A percentile compares a stretch with the other conserved stretches of the same genome.
phyloP scores from a whole-genome alignment of 2,329 filamentous ascomycete genomes.

The Clonostachys byssicola region DNA sequence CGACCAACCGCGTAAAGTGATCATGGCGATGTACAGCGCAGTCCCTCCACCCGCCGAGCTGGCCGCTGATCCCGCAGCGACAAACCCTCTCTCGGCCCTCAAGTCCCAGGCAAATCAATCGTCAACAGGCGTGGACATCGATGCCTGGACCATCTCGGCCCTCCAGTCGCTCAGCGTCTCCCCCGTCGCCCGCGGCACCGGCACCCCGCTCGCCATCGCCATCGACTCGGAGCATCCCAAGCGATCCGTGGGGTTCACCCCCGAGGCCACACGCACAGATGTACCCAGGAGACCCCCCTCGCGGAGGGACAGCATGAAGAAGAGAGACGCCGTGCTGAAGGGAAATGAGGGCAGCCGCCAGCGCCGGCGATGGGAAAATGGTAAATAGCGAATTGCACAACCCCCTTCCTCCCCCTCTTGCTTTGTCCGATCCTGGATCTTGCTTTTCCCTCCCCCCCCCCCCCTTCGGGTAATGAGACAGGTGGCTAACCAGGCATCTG shows the following conservation, averaged over 20 bases:
- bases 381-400: constrained; percentile 38
- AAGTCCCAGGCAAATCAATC: constrained; percentile 12
- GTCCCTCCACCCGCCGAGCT: constrained; percentile 44
- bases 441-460: neutral
- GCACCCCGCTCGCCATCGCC: constrained; percentile 67
- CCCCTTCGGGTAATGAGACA: neutral
- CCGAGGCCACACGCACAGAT: constrained; percentile 12
- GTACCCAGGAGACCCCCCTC: constrained; percentile 40
- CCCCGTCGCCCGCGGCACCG: constrained; percentile 52
- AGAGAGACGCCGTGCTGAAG: constrained; percentile 74
- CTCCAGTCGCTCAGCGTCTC: constrained; percentile 52
- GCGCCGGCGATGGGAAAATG: constrained; percentile 91
- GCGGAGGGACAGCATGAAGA: constrained; percentile 48
- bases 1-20: constrained; percentile 2
- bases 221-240: constrained; percentile 51
- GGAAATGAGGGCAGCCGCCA: constrained; percentile 88
- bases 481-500: neutral
- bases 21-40: constrained; percentile 49
- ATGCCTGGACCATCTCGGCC: constrained; percentile 61
- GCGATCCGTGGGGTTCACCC: too few species aligned
- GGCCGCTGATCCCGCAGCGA: constrained; percentile 4
- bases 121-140: constrained; percentile 48
- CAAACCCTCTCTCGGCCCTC: constrained; percentile 8
- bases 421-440: neutral
- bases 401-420: neutral